phyloP scores from a whole-genome alignment of 2,329 filamentous ascomycete species.

The Penicillium sp. region DNA sequence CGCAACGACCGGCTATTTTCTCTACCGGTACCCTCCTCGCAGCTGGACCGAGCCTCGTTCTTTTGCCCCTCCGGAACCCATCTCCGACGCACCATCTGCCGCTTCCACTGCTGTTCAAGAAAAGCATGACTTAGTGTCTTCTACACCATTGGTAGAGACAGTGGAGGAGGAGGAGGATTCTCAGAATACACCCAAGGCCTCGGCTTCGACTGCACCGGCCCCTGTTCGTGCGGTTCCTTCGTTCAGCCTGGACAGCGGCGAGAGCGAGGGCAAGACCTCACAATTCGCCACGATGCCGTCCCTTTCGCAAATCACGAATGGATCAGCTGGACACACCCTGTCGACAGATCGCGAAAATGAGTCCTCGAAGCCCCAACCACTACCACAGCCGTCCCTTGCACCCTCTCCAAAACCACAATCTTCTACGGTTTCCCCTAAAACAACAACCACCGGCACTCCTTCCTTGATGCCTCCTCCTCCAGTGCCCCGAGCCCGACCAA shows the following conservation, averaged over 20 bases:
- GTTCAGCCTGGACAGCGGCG: slow-evolving; percentile 31
- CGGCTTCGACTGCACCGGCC: slow-evolving; percentile 23
- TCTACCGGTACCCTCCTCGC: slow-evolving; percentile 41
- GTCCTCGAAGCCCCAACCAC: slow-evolving; percentile 3
- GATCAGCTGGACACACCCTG: neutral
- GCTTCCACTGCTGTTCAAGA: slow-evolving; percentile 9
- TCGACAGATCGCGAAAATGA: slow-evolving; percentile 13
- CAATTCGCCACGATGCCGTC: slow-evolving; percentile 8
- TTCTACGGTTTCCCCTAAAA: slow-evolving; percentile 6
- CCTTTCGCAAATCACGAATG: slow-evolving; percentile 8
- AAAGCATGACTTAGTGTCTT: slow-evolving; percentile 6
- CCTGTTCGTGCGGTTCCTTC: slow-evolving; percentile 32
- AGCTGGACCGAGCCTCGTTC: slow-evolving; percentile 28
- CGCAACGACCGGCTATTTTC: slow-evolving; percentile 41
- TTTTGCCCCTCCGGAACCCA: slow-evolving; percentile 19
- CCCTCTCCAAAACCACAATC: slow-evolving; percentile 14
- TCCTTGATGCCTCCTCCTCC: slow-evolving; percentile 39
- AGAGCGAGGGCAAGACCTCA: slow-evolving; percentile 4
- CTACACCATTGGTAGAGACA: slow-evolving; percentile 12
- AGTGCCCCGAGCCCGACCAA: slow-evolving; percentile 29
- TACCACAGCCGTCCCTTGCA: slow-evolving; percentile 10
- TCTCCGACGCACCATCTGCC: slow-evolving; percentile 13
- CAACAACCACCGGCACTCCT: slow-evolving; percentile 16
- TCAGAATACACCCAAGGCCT: slow-evolving; percentile 41
- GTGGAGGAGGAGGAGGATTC: slow-evolving; percentile 21